Conservation (phyloP, 805 yeast genomes). For the Cyberlindnera xylosilytica region DNA sequence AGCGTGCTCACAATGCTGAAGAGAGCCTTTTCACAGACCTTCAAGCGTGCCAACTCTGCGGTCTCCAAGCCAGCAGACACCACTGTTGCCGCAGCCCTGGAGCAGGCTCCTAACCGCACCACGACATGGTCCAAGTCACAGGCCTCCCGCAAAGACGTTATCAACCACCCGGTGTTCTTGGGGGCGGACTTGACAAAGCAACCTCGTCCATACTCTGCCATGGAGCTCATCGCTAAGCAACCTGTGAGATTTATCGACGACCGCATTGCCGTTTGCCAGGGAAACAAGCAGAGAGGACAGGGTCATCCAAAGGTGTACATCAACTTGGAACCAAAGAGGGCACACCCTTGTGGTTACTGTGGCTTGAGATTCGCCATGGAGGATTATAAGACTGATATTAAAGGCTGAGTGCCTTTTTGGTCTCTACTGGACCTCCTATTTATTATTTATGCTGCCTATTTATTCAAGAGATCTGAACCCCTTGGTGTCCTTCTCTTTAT, state of each 20-base stretch:
- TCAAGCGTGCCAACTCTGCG: constrained; percentile 3
- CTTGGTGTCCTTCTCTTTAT: too few relatives aligned
- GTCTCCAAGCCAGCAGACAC: constrained; percentile 6
- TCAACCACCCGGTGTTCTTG: constrained; percentile 44
- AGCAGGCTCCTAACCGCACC: constrained; percentile 77
- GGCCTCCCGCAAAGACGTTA: constrained; percentile 18
- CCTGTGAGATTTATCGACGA: constrained; percentile 62
- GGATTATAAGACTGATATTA: constrained; percentile 16
- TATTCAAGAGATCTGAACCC: constrained; percentile 3
- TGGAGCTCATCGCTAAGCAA: constrained; percentile 72
- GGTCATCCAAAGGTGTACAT: constrained; percentile 86
- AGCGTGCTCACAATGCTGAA: constrained; percentile 3
- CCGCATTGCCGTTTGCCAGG: constrained; percentile 78
- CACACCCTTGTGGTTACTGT: constrained; percentile 79
- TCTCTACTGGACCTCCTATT: not conserved
- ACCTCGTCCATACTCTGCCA: constrained; percentile 82
- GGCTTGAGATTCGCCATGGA: constrained; percentile 53
- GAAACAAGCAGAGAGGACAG: constrained; percentile 65
- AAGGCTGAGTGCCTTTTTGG: constrained; percentile 1
- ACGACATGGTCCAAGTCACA: constrained; percentile 73
- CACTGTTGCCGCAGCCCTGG: constrained; percentile 12
- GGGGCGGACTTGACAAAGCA: constrained; percentile 66
- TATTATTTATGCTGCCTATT: not conserved
- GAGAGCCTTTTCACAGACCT: constrained; percentile 3
- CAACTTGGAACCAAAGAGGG: constrained; percentile 72